Percentiles rank a stretch among this genome's conserved stretches.
Evolutionary conservation across 2,329 filamentous ascomycete species (phyloP).

Genomic region (Madurella mycetomatis): DNA sequence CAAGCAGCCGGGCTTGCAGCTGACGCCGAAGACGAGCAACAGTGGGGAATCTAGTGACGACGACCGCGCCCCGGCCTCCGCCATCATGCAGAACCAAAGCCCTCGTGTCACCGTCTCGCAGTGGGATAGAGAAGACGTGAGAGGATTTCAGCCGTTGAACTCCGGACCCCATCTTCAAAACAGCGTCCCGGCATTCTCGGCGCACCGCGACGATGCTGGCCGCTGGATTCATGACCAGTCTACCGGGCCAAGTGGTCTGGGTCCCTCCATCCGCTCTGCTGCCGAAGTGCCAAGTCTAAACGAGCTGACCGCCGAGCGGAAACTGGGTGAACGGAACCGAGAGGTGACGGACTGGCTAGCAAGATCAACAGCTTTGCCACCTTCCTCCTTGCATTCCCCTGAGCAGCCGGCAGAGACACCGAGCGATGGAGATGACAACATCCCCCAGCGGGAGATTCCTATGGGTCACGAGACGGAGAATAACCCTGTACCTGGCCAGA

Average conservation of each 20-base stretch:
- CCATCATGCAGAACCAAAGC: constrained; percentile 45
- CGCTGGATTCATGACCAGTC: constrained; percentile 37
- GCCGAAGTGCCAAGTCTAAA: constrained; percentile 47
- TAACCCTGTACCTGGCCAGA: constrained; percentile 43
- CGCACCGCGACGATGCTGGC: constrained; percentile 39
- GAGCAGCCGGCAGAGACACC: constrained; percentile 5
- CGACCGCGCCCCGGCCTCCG: constrained; percentile 36
- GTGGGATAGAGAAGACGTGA: constrained; percentile 44
- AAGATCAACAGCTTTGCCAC: constrained; percentile 24
- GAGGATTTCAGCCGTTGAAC: constrained; percentile 10
- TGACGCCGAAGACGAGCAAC: constrained; percentile 48
- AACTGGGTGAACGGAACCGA: constrained; percentile 44
- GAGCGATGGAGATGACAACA: constrained; percentile 32
- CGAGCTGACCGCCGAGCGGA: constrained; percentile 40
- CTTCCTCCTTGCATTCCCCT: not conserved
- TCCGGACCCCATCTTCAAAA: constrained; percentile 10
- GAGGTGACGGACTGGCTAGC: constrained; percentile 50
- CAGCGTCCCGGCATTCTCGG: constrained; percentile 18
- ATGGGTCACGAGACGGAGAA: constrained; percentile 49
- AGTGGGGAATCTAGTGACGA: constrained; percentile 50
- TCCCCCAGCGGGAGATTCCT: constrained; percentile 40
- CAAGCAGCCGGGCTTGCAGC: constrained; percentile 35
- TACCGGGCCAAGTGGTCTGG: constrained; percentile 44
- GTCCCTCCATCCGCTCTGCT: constrained; percentile 41
- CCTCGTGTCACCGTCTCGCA: constrained; percentile 54